A percentile compares a stretch with the other conserved stretches of the same genome.
phyloP scores from a whole-genome alignment of 1,139 yeast species.

The Pneumocystis sp. region DNA sequence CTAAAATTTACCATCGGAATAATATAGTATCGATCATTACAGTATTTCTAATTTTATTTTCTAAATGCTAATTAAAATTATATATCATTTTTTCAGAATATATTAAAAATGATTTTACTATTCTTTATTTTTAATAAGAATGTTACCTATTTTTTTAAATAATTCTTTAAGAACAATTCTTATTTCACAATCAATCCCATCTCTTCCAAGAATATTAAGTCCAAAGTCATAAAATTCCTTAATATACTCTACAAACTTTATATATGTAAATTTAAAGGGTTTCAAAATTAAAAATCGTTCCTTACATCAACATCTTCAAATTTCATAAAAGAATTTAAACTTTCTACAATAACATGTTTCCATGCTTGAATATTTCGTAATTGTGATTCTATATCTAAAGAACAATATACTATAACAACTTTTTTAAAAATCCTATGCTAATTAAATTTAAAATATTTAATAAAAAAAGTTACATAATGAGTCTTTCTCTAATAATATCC shows the following conservation, averaged over 20 bases:
- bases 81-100: neutral
- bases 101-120: neutral
- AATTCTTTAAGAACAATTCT: constrained; percentile 38
- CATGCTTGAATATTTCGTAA: constrained; percentile 70
- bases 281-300: neutral
- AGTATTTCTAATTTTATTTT: neutral
- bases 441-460: neutral
- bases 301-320: constrained; percentile 50
- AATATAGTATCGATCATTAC: neutral
- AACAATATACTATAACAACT: constrained; percentile 54
- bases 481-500: constrained; percentile 34
- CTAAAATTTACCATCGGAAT: neutral
- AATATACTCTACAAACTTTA: constrained; percentile 40
- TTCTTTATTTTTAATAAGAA: constrained; percentile 14
- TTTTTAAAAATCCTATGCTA: constrained; percentile 37
- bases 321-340: constrained; percentile 65
- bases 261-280: neutral
- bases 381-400: constrained; percentile 56
- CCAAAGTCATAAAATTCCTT: constrained; percentile 56
- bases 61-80: neutral
- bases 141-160: constrained; percentile 15
- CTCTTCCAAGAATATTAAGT: constrained; percentile 51
- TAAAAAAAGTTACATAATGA: constrained; percentile 35
- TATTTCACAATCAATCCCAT: constrained; percentile 47
- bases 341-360: constrained; percentile 84